Base-by-base conservation (phyloP, 2,329 filamentous ascomycete species). In the Rosellinia necatrix region DNA sequence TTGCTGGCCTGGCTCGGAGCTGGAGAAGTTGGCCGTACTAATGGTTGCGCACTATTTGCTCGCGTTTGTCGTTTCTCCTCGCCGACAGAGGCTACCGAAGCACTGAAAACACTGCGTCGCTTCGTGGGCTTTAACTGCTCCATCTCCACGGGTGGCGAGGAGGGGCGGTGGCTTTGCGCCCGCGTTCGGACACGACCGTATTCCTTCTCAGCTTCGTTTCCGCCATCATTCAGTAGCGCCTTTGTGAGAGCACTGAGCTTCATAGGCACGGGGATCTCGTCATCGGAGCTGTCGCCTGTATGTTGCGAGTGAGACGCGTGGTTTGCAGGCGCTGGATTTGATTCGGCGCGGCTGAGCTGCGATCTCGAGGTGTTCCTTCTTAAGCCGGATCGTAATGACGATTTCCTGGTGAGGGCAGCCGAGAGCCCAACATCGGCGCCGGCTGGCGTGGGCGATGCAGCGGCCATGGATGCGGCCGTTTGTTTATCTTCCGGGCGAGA, bases 161-260 rank as follows among this genome's bases (percentile, higher is more conserved):
- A 68, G 2, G 74, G 69, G 10, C 73, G 71, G 22, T 72, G 73
- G 62, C 70, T 56, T 77, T 78, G 54, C 75, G 75, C 59, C 77
- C 78, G 61, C 64, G 75, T 69, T 75, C 77, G 25, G 81, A 82
- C 21, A 44, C 69, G 67, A 34, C 61, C 59, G 52, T 64, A 59
- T 70, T 67, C 72, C 34, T 77, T 75, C 51, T 79, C 78, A 44
- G 66, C 71, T 60, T 78, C 77, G 7, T 83, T 80, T 3, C 79
- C 77, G 38, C 83, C 82, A 57, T 87, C 84, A 54, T 85, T 84
- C 21, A 97, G 80, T 13, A 97, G 79, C 17, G 91, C 92, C 70
- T 94, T 93, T 44, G 93, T 96, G 64, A 94, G 84, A 66, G 92
- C 92, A 71, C 92, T 97, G 71, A 97, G 89, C 76, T 94, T 96